A percentile compares a stretch with the other conserved stretches of the same genome.
phyloP scores from a whole-genome alignment of 176 grass and related monocot genomes.

The Aegilops bicornis region DNA sequence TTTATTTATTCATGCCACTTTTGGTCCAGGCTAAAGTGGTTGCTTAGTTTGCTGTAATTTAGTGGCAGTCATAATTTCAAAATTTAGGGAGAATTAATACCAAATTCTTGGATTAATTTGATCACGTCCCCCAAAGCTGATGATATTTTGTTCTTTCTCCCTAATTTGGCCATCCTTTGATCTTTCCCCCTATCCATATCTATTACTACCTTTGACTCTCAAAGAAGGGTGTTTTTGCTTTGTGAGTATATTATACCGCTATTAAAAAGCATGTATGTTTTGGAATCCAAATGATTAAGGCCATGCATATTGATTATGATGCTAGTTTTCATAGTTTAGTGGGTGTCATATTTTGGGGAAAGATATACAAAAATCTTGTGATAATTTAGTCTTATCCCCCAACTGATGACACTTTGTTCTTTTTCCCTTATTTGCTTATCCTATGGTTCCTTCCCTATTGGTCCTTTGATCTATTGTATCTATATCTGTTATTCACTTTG shows the following conservation, averaged over 20 bases:
- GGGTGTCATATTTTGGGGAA: not conserved
- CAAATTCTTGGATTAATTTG: not conserved
- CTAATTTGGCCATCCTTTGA: not conserved
- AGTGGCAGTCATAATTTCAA: not conserved
- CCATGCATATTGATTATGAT: not conserved
- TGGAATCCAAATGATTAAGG: not conserved
- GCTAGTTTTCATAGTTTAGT: not conserved
- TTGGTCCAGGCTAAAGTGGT: not conserved
- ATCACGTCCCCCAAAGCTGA: not conserved
- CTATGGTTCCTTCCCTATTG: not conserved
- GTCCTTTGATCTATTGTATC: not conserved
- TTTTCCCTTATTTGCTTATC: not conserved
- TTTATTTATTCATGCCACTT: not conserved
- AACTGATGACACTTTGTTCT: not conserved
- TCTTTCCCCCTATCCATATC: not conserved
- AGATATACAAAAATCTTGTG: not conserved
- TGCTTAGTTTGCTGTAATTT: not conserved
- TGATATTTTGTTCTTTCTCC: not conserved
- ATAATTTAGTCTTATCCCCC: not conserved
- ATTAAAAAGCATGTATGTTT: too few species aligned
- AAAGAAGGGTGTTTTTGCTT: too few species aligned
- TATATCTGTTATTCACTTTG: not conserved
- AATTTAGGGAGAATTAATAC: not conserved
- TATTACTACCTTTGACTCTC: not conserved
- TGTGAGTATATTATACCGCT: not conserved